Percentiles rank a stretch among this genome's conserved stretches.
phyloP scores from a whole-genome alignment of 768 basidiomycete genomes.

The Crepidotus variabilis region DNA sequence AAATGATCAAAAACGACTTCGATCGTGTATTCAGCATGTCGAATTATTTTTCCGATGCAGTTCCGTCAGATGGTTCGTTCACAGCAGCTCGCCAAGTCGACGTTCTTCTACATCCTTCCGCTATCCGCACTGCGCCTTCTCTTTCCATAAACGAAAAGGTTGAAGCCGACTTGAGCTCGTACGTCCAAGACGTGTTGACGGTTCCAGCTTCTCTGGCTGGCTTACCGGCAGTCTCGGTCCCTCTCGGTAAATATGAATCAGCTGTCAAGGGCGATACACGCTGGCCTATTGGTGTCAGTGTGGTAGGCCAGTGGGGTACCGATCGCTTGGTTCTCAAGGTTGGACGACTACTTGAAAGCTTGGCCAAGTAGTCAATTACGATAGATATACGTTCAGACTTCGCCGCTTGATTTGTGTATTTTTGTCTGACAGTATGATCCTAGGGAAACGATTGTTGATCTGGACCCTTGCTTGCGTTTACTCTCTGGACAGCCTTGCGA shows the following conservation, averaged over 20 bases:
- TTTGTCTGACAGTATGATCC: no score
- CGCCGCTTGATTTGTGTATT: no score
- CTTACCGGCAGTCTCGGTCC: conserved; percentile 77
- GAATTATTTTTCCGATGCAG: conserved; percentile 38
- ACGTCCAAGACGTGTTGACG: conserved; percentile 89
- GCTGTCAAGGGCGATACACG: conserved; percentile 45
- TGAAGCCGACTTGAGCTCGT: conserved; percentile 42
- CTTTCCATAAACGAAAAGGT: conserved; percentile 26
- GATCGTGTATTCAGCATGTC: conserved; percentile 58
- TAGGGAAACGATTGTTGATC: no score
- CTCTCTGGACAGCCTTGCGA: no score
- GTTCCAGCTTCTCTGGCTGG: conserved; percentile 92
- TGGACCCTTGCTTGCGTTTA: no score
- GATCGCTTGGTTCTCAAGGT: conserved; percentile 58
- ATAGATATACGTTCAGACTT: background rate
- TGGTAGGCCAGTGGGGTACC: conserved; percentile 87
- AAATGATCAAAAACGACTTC: conserved; percentile 71
- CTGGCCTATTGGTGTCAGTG: conserved; percentile 82
- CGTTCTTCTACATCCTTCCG: conserved; percentile 81
- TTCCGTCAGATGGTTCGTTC: background rate
- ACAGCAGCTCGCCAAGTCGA: conserved; percentile 49
- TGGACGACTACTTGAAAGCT: conserved; percentile 29
- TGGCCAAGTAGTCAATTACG: no score
- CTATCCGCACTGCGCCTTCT: conserved; percentile 78
- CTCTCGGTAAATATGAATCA: conserved; percentile 27